These are phyloP conservation scores for Lentinula boryana DNA, from an alignment of 768 basidiomycete genomes.

Conservation along the genomic window DNA sequence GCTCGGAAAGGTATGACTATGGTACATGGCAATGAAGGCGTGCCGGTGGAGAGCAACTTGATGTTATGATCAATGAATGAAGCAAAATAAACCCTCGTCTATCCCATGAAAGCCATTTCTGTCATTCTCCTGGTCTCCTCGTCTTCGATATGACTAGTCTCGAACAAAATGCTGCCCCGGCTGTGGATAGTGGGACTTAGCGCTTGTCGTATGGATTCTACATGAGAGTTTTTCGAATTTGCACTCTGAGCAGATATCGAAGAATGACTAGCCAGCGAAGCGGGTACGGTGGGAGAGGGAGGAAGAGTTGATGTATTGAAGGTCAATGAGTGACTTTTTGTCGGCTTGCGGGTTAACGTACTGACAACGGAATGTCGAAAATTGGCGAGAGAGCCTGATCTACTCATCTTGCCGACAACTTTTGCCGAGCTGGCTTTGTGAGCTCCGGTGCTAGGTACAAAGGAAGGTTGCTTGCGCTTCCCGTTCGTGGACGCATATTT, in stretches of 20 bases:
- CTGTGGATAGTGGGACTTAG: conserved; percentile 57
- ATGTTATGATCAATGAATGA: background rate
- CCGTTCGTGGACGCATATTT: background rate
- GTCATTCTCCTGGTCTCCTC: conserved; percentile 65
- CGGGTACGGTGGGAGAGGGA: conserved; percentile 27
- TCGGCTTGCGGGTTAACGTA: conserved; percentile 18
- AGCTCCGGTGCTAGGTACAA: background rate
- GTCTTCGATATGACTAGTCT: conserved; percentile 53
- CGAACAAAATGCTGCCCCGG: conserved; percentile 46
- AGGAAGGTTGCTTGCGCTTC: background rate
- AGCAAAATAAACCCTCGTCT: background rate
- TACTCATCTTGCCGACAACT: conserved; percentile 13
- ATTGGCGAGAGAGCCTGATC: conserved; percentile 34
- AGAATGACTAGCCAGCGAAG: conserved; percentile 8
- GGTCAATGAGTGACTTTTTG: conserved; percentile 13
- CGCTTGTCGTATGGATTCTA: conserved; percentile 25
- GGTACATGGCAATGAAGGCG: background rate
- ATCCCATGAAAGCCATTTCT: conserved; percentile 62
- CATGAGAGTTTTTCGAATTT: background rate
- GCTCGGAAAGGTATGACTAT: background rate
- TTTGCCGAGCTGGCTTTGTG: background rate
- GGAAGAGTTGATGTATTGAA: conserved; percentile 30
- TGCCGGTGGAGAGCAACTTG: background rate
- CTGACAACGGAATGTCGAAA: conserved; percentile 41
- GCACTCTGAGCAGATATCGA: background rate